Percentiles rank a stretch among this genome's conserved stretches.
Conservation (phyloP, 2,329 filamentous ascomycete species). For the Paradendryphiella salina region DNA sequence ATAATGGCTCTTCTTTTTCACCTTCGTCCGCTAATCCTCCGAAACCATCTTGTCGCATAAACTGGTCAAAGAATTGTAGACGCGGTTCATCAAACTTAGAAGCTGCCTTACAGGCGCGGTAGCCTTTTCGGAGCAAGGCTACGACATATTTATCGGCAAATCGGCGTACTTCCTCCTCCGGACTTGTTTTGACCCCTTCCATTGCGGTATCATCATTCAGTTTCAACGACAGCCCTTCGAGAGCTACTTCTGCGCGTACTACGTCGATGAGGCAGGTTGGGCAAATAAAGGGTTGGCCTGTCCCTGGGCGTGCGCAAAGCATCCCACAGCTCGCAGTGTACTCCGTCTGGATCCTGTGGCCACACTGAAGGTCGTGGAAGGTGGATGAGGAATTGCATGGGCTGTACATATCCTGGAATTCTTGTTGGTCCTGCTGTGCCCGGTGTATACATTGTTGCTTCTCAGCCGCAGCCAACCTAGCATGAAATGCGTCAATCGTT, state of each 20-base stretch:
- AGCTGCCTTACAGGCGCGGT: slow-evolving; percentile 7
- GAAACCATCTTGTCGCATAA: slow-evolving; percentile 14
- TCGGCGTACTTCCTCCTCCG: slow-evolving; percentile 3
- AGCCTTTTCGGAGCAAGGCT: slow-evolving; percentile 3
- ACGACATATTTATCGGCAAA: slow-evolving; percentile 7
- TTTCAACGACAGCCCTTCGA: slow-evolving; percentile 8
- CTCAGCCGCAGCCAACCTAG: slow-evolving; percentile 6
- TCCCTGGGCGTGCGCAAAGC: slow-evolving; percentile 4
- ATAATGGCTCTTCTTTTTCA: background rate
- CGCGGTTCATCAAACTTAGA: slow-evolving; percentile 12
- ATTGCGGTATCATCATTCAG: slow-evolving; percentile 2
- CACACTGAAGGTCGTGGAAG: slow-evolving; percentile 13
- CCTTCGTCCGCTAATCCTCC: slow-evolving; percentile 5
- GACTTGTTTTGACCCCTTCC: background rate
- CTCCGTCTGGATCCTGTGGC: slow-evolving; percentile 13
- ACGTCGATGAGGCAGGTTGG: slow-evolving; percentile 10
- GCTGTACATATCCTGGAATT: slow-evolving; percentile 14
- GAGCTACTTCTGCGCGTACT: slow-evolving; percentile 12
- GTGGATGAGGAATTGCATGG: slow-evolving; percentile 10
- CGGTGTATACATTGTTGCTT: background rate
- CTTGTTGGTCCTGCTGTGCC: slow-evolving; percentile 5
- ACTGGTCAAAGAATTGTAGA: slow-evolving; percentile 14
- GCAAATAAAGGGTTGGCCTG: slow-evolving; percentile 9
- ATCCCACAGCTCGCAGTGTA: slow-evolving; percentile 12
- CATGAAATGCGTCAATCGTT: slow-evolving; percentile 9